Evolutionary conservation across 352 stramenopile species (phyloP).

Genomic region (Phytophthora colocasiae): DNA sequence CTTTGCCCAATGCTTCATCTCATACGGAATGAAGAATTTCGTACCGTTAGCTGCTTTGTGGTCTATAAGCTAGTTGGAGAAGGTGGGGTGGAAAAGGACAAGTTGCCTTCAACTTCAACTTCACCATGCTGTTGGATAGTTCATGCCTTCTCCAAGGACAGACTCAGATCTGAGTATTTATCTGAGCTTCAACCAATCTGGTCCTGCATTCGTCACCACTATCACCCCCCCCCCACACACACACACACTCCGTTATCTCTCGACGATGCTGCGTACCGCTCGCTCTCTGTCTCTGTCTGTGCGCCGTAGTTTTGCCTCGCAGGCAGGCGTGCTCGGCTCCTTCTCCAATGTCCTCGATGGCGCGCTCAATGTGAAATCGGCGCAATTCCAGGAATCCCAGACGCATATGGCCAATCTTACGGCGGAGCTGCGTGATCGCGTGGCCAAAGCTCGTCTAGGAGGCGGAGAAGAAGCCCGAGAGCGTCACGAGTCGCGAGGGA

Average conservation of each 20-base stretch:
- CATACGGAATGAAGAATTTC: not conserved
- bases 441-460: constrained; percentile 60
- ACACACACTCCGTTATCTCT: constrained; percentile 2
- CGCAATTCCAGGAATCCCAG: constrained; percentile 62
- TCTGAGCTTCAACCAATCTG: constrained; percentile 12
- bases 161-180: constrained; percentile 6
- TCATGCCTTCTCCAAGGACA: not conserved
- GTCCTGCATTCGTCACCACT: not conserved
- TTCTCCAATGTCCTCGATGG: constrained; percentile 71
- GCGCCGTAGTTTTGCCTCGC: constrained; percentile 43
- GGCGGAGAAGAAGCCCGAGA: constrained; percentile 69
- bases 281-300: constrained; percentile 2
- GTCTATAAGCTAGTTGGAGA: too few relatives aligned
- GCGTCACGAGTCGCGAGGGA: constrained; percentile 81
- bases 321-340: constrained; percentile 43
- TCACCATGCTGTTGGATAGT: constrained; percentile 6
- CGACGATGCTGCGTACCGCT: constrained; percentile 17
- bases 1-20: too few relatives aligned
- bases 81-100: too few relatives aligned
- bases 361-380: constrained; percentile 65
- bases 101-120: not conserved
- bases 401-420: constrained; percentile 69
- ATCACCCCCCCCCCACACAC: too few relatives aligned
- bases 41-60: not conserved
- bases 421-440: constrained; percentile 46